phyloP scores from a whole-genome alignment of 2,329 filamentous ascomycete genomes.

The Sarocladium strictum region DNA sequence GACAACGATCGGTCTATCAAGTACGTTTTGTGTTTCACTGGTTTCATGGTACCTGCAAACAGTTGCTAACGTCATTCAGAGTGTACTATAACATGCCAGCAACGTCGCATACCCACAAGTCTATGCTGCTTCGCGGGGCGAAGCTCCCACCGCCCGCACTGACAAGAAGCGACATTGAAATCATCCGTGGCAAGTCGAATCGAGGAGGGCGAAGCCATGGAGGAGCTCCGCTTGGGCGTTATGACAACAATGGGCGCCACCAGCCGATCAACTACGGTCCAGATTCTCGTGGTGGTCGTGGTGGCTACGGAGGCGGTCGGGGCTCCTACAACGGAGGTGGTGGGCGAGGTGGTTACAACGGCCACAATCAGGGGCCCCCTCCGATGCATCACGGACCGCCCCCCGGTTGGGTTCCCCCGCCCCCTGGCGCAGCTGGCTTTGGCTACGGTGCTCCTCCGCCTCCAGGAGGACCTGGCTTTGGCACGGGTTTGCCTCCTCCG shows the following conservation, averaged over 20 bases:
- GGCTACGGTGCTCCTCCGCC: constrained; percentile 28
- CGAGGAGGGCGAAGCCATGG: constrained; percentile 33
- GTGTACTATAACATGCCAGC: constrained; percentile 82
- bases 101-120: constrained; percentile 73
- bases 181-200: constrained; percentile 59
- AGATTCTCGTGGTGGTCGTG: constrained; percentile 13
- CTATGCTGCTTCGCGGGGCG: constrained; percentile 84
- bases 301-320: constrained; percentile 10
- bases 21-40: constrained; percentile 41
- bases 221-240: constrained; percentile 19
- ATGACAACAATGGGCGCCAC: constrained; percentile 15
- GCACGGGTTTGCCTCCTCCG: constrained; percentile 5
- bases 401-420: constrained; percentile 18
- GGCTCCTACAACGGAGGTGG: constrained; percentile 8
- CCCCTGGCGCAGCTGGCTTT: constrained; percentile 26
- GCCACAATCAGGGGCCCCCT: constrained; percentile 12
- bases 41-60: constrained; percentile 21
- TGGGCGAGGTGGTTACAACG: constrained; percentile 7
- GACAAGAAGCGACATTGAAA: constrained; percentile 68
- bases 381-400: constrained; percentile 13
- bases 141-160: constrained; percentile 67
- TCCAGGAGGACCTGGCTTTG: constrained; percentile 13
- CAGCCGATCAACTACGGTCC: constrained; percentile 23
- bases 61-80: constrained; percentile 40
- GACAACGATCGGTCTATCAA: constrained; percentile 83